Conservation (phyloP, 2,329 filamentous ascomycete species). For the Stachybotrys elegans region DNA sequence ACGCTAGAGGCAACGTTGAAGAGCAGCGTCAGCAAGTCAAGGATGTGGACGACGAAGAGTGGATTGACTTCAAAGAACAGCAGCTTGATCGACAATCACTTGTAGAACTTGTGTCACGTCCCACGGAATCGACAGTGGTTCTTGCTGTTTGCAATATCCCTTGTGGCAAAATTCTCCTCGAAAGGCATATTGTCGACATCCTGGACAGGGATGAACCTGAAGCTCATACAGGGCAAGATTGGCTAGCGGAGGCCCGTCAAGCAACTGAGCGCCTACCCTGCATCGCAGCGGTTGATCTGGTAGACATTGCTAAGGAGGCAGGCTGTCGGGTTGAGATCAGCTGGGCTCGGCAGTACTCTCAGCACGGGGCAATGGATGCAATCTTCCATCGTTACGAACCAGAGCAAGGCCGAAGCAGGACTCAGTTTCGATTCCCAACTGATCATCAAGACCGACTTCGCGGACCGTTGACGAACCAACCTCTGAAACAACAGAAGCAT, state of each 20-base stretch:
- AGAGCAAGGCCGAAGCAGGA: not conserved
- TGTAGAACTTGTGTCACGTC: not conserved
- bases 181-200: slow-evolving; percentile 7
- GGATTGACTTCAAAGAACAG: slow-evolving; percentile 5
- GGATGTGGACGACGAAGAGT: not conserved
- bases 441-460: slow-evolving; percentile 1
- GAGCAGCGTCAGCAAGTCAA: not conserved
- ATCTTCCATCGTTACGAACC: slow-evolving; percentile 29
- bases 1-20: slow-evolving; percentile 5
- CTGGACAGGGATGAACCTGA: not conserved
- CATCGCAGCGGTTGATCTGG: slow-evolving; percentile 10
- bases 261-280: not conserved
- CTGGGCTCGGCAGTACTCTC: slow-evolving; percentile 33
- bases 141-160: slow-evolving; percentile 13
- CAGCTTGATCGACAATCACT: not conserved
- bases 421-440: slow-evolving; percentile 9
- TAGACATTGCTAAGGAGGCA: slow-evolving; percentile 17
- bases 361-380: slow-evolving; percentile 14
- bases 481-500: slow-evolving; percentile 4
- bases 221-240: not conserved
- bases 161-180: slow-evolving; percentile 20
- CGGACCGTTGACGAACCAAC: slow-evolving; percentile 6
- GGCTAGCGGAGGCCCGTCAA: slow-evolving; percentile 2
- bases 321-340: slow-evolving; percentile 40
- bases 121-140: not conserved